These are phyloP conservation scores for Rhododendron williamsianum DNA, from an alignment of 148 eudicot genomes.

Conservation along the genomic window DNA sequence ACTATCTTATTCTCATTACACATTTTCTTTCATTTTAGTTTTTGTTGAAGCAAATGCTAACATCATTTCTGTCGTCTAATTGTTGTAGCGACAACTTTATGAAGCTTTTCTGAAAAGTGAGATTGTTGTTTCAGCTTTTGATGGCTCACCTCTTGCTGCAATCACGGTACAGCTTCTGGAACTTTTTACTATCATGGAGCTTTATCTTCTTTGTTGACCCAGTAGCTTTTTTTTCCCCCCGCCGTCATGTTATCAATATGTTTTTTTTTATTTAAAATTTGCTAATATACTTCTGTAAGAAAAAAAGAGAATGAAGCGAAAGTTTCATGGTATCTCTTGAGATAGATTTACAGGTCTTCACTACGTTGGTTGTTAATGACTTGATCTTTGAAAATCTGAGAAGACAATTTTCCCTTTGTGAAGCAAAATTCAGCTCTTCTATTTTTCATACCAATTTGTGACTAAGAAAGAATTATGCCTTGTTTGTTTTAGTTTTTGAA, in stretches of 20 bases:
- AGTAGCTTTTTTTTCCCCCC: background rate
- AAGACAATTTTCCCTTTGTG: background rate
- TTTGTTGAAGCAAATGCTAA: conserved; percentile 1
- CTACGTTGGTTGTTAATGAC: background rate
- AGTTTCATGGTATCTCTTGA: background rate
- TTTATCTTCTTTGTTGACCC: background rate
- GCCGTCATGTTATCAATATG: background rate
- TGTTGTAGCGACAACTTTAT: conserved; percentile 74
- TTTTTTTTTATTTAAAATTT: background rate
- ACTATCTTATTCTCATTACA: background rate
- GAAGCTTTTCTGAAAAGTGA: conserved; percentile 96
- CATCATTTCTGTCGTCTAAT: conserved; percentile 12
- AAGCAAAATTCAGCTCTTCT: background rate
- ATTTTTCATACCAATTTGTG: background rate
- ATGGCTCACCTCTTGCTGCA: conserved; percentile 97
- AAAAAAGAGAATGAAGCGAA: background rate
- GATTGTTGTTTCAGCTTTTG: conserved; percentile 92
- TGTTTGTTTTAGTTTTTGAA: too few relatives aligned
- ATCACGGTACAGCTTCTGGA: conserved; percentile 59
- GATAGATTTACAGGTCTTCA: background rate
- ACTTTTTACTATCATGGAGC: background rate
- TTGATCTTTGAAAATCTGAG: background rate
- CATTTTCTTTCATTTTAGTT: background rate
- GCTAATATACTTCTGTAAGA: background rate
- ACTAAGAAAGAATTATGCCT: background rate